phyloP scores from a whole-genome alignment of 2,329 filamentous ascomycete genomes.

The Aureobasidium pullulans region DNA sequence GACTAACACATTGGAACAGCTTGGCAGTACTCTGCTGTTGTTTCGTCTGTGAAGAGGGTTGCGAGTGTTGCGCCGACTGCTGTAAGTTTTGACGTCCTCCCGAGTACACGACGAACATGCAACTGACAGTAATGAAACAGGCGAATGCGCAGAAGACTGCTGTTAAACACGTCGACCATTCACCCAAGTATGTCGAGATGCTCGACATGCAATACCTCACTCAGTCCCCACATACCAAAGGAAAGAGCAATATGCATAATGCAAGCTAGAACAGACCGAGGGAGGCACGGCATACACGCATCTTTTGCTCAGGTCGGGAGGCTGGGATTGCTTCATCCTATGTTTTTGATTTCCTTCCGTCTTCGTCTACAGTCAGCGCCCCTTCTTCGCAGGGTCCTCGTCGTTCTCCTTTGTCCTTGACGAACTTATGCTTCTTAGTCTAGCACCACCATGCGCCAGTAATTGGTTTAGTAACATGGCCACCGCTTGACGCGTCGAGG shows the following conservation, averaged over 20 bases:
- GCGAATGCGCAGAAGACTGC: slow-evolving; percentile 39
- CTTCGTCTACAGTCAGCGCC: not conserved
- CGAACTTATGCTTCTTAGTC: slow-evolving; percentile 11
- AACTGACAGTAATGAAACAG: not conserved
- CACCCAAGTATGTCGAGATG: not conserved
- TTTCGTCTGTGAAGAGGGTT: slow-evolving; percentile 57
- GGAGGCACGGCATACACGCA: not conserved
- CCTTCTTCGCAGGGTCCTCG: not conserved
- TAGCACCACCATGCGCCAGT: not conserved
- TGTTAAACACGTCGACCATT: slow-evolving; percentile 18
- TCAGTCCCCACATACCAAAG: not conserved
- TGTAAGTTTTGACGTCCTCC: slow-evolving; percentile 23
- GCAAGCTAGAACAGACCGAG: not conserved
- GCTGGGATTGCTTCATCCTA: not conserved
- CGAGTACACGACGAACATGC: not conserved
- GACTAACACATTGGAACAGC: slow-evolving; percentile 13
- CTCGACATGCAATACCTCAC: not conserved
- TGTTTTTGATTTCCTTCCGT: not conserved
- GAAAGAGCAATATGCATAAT: not conserved
- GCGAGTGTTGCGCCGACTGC: slow-evolving; percentile 58
- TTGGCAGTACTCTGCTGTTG: slow-evolving; percentile 55
- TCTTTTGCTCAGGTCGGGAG: not conserved
- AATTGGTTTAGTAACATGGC: not conserved
- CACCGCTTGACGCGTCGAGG: slow-evolving; percentile 8
- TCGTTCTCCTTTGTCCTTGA: slow-evolving; percentile 9